Evolutionary conservation across 495 filamentous ascomycete genomes (phyloP).

Genomic region (Paragyromitra xinjiangensis): DNA sequence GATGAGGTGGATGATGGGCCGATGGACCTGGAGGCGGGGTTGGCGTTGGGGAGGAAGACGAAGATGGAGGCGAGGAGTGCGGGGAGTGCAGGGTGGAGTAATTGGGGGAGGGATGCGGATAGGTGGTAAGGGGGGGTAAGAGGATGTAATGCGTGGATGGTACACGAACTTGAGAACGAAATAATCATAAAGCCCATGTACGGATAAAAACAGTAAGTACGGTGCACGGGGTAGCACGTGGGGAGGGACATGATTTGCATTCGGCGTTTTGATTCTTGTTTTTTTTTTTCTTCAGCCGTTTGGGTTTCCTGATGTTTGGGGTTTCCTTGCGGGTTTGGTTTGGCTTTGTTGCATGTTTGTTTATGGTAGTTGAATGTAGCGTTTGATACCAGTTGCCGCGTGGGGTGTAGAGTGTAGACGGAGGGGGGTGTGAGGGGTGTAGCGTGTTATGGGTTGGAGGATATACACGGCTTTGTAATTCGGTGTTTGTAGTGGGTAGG

Average conservation of each 20-base stretch:
- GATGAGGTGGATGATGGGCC: conserved; percentile 55
- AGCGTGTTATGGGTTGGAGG: background rate
- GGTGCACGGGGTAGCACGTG: background rate
- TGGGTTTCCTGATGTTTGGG: conserved; percentile 3
- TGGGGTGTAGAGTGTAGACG: background rate
- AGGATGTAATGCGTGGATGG: background rate
- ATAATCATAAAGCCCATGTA: background rate
- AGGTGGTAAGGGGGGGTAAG: conserved; percentile 25
- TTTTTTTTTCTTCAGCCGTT: background rate
- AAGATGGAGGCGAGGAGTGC: conserved; percentile 45
- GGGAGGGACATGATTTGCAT: background rate
- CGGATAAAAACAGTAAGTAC: too few species aligned
- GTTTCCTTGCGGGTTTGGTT: conserved; percentile 1
- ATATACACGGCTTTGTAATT: background rate
- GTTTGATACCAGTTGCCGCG: too few species aligned
- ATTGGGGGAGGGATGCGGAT: conserved; percentile 27
- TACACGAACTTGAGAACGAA: background rate
- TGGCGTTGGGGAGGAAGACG: conserved; percentile 19
- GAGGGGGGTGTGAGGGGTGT: background rate
- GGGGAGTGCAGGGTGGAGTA: conserved; percentile 35
- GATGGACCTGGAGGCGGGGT: conserved; percentile 42
- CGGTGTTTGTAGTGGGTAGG: background rate
- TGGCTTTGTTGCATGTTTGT: background rate
- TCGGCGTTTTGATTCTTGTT: conserved; percentile 3
- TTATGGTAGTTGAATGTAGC: background rate